Percentiles rank a stretch among this genome's conserved stretches.
phyloP scores from a whole-genome alignment of 352 stramenopile species.

The Globisporangium takayamanum region DNA sequence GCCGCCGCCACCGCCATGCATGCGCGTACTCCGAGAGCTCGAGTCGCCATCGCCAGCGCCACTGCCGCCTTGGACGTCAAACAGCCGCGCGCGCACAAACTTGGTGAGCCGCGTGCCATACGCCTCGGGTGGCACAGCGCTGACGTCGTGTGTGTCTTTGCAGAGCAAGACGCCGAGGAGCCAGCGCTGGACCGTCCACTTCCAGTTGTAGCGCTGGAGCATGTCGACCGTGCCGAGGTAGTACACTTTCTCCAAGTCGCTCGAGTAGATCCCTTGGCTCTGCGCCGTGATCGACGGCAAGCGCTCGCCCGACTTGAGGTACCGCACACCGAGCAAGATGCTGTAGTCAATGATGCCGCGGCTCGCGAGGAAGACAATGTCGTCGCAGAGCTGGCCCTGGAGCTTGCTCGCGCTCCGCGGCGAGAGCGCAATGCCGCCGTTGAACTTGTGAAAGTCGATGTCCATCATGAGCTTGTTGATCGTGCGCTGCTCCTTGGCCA shows the following conservation, averaged over 20 bases:
- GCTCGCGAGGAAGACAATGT: constrained; percentile 78
- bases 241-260: constrained; percentile 55
- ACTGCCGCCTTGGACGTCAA: constrained; percentile 35
- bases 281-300: constrained; percentile 18
- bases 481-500: constrained; percentile 42
- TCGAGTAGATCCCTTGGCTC: constrained; percentile 37
- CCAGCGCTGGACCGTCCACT: constrained; percentile 79
- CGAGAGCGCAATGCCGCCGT: constrained; percentile 45
- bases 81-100: constrained; percentile 67
- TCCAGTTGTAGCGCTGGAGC: constrained; percentile 83
- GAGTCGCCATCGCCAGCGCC: constrained; percentile 9
- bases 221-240: constrained; percentile 80
- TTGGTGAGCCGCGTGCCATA: constrained; percentile 66
- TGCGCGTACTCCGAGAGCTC: constrained; percentile 6
- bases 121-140: constrained; percentile 58
- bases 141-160: constrained; percentile 81
- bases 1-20: neutral
- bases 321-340: constrained; percentile 65
- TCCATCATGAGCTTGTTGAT: constrained; percentile 82
- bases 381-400: constrained; percentile 67
- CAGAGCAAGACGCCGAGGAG: constrained; percentile 61
- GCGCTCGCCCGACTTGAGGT: constrained; percentile 26
- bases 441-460: constrained; percentile 83
- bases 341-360: constrained; percentile 85
- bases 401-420: constrained; percentile 31